A percentile compares a stretch with the other conserved stretches of the same genome.
Evolutionary conservation across 495 filamentous ascomycete genomes (phyloP).

Genomic region (Astrothelium subdiscretum): DNA sequence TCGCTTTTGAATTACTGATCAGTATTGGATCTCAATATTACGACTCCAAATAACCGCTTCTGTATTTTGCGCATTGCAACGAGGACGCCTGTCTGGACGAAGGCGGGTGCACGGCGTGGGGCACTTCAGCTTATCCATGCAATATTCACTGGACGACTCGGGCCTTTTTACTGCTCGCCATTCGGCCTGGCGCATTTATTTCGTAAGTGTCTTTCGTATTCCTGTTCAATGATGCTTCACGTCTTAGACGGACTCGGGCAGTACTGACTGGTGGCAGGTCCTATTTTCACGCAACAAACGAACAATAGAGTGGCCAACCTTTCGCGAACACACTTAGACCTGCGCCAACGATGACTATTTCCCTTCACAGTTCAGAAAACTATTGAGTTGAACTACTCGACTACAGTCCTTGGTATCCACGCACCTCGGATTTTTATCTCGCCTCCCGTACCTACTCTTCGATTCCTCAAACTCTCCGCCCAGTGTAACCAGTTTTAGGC

Average conservation of each 20-base stretch:
- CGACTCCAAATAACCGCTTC: too few species aligned
- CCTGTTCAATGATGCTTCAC: not conserved
- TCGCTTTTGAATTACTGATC: not conserved
- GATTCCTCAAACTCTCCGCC: not conserved
- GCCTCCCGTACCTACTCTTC: not conserved
- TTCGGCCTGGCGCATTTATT: not conserved
- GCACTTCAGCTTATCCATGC: slow-evolving; percentile 1
- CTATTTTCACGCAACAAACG: not conserved
- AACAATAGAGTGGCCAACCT: not conserved
- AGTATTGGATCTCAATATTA: too few species aligned
- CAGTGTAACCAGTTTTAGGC: not conserved
- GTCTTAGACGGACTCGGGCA: not conserved
- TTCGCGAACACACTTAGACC: not conserved
- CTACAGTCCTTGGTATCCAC: not conserved
- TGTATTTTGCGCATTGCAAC: not conserved
- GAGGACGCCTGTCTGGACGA: not conserved
- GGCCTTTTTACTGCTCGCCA: not conserved
- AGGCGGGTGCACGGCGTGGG: not conserved
- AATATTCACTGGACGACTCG: not conserved
- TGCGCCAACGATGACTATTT: not conserved
- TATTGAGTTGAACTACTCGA: not conserved
- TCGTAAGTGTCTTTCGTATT: not conserved
- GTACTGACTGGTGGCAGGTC: not conserved
- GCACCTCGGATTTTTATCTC: not conserved
- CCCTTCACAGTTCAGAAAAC: not conserved